A percentile compares a stretch with the other conserved stretches of the same genome.
Conservation (phyloP, 1,284 basidiomycete genomes). For the Rhodotorula sp. region DNA sequence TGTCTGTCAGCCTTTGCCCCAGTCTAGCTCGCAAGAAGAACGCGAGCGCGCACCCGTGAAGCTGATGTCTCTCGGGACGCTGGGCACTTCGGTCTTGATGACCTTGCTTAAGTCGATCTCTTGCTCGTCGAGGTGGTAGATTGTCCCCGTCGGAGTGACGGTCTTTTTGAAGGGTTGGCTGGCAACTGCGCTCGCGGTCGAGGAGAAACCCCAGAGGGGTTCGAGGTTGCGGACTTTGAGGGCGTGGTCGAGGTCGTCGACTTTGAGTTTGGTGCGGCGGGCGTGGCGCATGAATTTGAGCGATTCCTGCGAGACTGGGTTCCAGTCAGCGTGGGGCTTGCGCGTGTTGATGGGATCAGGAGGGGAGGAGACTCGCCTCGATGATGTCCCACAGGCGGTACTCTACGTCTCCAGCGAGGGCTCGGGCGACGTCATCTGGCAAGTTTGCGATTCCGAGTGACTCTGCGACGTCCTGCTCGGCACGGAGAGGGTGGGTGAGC, state of each 20-base stretch:
- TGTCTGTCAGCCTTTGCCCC: no score
- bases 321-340: not conserved
- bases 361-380: conserved; percentile 60
- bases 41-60: conserved; percentile 58
- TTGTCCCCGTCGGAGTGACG: conserved; percentile 51
- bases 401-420: conserved; percentile 93
- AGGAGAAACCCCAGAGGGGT: conserved; percentile 47
- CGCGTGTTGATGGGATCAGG: not conserved
- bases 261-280: conserved; percentile 78
- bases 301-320: conserved; percentile 66
- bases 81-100: conserved; percentile 75
- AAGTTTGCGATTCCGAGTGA: conserved; percentile 77
- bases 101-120: conserved; percentile 95
- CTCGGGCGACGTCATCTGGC: conserved; percentile 74
- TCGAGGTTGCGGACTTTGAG: conserved; percentile 93
- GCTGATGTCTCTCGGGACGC: conserved; percentile 69
- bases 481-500: not conserved
- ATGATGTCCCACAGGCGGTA: conserved; percentile 92
- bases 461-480: conserved; percentile 81
- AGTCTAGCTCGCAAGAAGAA: not conserved
- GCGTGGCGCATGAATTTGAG: conserved; percentile 95
- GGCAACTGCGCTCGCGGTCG: conserved; percentile 12
- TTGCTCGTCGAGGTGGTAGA: conserved; percentile 94
- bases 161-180: conserved; percentile 48
- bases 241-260: conserved; percentile 89